Evolutionary conservation across 768 basidiomycete species (phyloP).

Genomic region (Pluteus cervinus): DNA sequence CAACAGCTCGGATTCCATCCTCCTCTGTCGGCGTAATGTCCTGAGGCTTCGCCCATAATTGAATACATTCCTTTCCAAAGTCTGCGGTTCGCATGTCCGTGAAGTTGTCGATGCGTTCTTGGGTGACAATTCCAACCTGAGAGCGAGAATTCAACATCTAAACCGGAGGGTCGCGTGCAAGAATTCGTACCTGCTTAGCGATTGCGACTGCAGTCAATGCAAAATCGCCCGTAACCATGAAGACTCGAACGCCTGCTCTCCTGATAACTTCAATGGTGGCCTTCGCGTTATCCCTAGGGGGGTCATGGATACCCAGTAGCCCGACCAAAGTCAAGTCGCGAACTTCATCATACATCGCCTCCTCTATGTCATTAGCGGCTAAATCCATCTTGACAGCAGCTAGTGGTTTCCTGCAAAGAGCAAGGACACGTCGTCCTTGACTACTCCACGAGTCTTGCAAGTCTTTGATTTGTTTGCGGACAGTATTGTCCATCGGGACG

Average conservation of each 20-base stretch:
- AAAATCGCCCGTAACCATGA: constrained; percentile 57
- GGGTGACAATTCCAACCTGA: constrained; percentile 38
- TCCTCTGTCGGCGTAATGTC: constrained; percentile 29
- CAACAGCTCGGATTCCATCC: constrained; percentile 30
- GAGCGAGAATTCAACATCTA: not conserved
- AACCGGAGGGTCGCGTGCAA: not conserved
- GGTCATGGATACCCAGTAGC: constrained; percentile 49
- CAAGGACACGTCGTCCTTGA: constrained; percentile 25
- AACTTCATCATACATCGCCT: constrained; percentile 32
- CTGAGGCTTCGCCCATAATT: constrained; percentile 7
- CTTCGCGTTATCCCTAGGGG: constrained; percentile 45
- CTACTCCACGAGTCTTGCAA: constrained; percentile 37
- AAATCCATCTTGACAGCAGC: no score
- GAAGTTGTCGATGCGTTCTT: constrained; percentile 27
- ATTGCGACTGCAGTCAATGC: constrained; percentile 47
- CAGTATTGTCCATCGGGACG: constrained; percentile 2
- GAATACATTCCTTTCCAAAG: no score
- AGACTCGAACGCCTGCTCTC: constrained; percentile 44
- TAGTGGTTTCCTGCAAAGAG: no score
- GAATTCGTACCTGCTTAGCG: constrained; percentile 33
- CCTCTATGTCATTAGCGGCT: constrained; percentile 24
- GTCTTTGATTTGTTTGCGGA: no score
- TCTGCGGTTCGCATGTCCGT: no score
- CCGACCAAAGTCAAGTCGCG: constrained; percentile 40
- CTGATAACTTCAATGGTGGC: constrained; percentile 39